Base-by-base conservation (phyloP, 352 stramenopile species). In the Pythium sp. region DNA sequence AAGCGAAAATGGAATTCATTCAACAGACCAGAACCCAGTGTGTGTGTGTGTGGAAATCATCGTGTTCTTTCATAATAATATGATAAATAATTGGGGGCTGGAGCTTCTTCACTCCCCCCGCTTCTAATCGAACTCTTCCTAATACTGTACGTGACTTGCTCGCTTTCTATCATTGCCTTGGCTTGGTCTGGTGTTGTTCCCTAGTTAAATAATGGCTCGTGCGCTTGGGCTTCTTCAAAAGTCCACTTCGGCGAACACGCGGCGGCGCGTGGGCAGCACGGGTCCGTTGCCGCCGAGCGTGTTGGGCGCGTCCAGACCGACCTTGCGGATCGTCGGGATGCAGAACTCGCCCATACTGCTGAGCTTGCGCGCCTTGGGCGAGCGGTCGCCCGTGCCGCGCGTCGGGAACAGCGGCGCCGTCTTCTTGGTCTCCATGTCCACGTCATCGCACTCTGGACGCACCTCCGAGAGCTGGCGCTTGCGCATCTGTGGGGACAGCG, bases 201-300 rank as follows among this genome's bases (percentile, higher is more conserved):
- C 46, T 51, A 69, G 43, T 70, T 71, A 71, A 71, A 71, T 71
- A 67, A 34, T 8, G 46, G 28, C 7, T 34, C 0, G 3, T 11
- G 7, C 30, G 8, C 6, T 62, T 22, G 43, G 5, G 41, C 41
- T 14, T 7, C 15, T 56, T 63, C 41, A 72, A 64, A 94, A 90
- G 68, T 94, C 82, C 55, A 94, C 86, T 58, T 94, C 84, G 7
- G 86, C 84, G 62, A 92, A 94, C 36, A 94, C 86, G 43, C 86
- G 76, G 24, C 84, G 77, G 14, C 86, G 69, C 1, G 79, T 82
- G 22, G 84, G 68, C 59, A 91, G 67, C 11, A 36, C 5, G 1
- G 15, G 14, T 2, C 28, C 28, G 3, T 8, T n/a, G 15, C 26
- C 55, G 24, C 54, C 24, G 49, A 56, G 22, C 22, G 74, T 68